Evolutionary conservation across 495 filamentous ascomycete species (phyloP), one percentile per base, ranked within the genome.

Genomic region (Trichocladium uniseriatum): DNA sequence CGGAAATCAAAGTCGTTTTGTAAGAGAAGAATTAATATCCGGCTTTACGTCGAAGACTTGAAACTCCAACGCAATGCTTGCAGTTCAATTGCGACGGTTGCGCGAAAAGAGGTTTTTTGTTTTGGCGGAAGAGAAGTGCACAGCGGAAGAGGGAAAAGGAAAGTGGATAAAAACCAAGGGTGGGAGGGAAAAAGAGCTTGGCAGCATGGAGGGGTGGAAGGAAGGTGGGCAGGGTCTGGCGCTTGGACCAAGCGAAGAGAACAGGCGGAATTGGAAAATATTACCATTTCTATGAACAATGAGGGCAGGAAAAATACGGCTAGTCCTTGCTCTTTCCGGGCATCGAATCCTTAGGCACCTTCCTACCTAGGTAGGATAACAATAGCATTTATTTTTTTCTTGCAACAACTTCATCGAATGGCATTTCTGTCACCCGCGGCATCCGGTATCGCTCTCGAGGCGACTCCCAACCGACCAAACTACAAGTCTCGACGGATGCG

Each of bases 101-200:
- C 38, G 43, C 27, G 35, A 19, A 27, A 27, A 34, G 21, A 47
- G 35, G 13, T 3, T 14, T 37, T 21, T 40, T 55, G 52, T 16
- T 43, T 35, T 16, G 51, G 38, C 21, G 41, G 37, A 53, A 46
- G 38, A 32, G 47, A 36, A 36, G 47, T 52, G 51, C 40, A 24
- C 42, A 37, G 46, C 28, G 49, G 45, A 51, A 36, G 48, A 39
- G 45, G 24, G 48, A 62, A 44, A 38, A 45, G 47, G 51, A 53
- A 58, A 49, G 58, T 55, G 54, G 57, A 54, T 60, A 57, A 56
- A 43, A 57, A 43, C 24, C 39, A 55, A 43, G 52, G 39, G 43
- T 41, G 52, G 38, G 45, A 45, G 34, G 40, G 43, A 46, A 32
- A 42, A 44, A 59, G 53, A 58, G 24, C 24, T 27, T 27, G 24